Base-by-base conservation (phyloP, 1,284 basidiomycete species). In the Filobasidium uniguttulatum region DNA sequence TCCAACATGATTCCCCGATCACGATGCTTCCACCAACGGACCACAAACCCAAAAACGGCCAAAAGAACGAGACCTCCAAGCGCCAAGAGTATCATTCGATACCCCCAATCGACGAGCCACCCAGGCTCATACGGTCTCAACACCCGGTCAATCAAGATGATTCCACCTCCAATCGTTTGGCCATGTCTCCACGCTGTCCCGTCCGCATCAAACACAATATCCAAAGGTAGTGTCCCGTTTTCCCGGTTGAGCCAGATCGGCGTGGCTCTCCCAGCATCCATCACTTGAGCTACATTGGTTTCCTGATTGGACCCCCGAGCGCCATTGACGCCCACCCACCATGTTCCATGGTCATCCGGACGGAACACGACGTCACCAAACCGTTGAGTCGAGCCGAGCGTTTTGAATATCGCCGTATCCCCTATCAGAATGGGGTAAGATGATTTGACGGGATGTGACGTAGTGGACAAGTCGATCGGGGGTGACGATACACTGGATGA, bases 281-380 rank as follows among this genome's bases (percentile, higher is more conserved):
- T 63, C 2, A 97, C 78, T 22, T 74, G 75, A 10, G 89, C 91
- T 71, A 80, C 84, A 62, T 89, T 83, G 35, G 73, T 72, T 44
- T 75, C 72, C 12, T 81, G 73, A 9, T 78, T 79, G 7, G 55
- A 55, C 7, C 87, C 88, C 10, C 87, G 74, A 2, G 89, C 88
- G 44, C 82, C 83, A 68, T 83, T 83, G 64, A 97, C 89, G 5
- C 93, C 90, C n/a, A 94, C 81, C 44, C 89, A 70, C 65, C 79
- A 86, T 10, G 57, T 63, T 49, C 63, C 60, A 31, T 67, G 69
- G 10, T 69, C 70, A 31, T 64, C 70, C 53, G 73, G 72, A 44
- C 81, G 76, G 71, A 96, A 85, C 20, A 85, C 77, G 38, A 96
- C 68, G 59, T 87, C 82, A 1, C 87, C 88, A 59, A 83, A 90